A percentile compares a stretch with the other conserved stretches of the same genome.
Evolutionary conservation across 2,329 filamentous ascomycete genomes (phyloP).

Genomic region (Talaromyces sp.): DNA sequence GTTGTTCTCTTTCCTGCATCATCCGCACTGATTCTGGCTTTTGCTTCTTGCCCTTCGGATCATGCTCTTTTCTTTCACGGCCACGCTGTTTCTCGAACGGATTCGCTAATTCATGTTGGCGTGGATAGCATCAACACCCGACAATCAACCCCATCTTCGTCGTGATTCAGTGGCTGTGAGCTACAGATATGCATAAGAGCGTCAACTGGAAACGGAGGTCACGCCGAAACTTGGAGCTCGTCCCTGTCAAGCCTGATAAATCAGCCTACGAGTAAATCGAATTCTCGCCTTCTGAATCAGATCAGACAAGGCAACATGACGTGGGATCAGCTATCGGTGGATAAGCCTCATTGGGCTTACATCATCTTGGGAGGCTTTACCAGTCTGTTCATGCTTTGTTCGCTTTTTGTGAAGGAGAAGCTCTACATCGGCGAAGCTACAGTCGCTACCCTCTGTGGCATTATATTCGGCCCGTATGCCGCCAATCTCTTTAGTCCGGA

Average conservation of each 20-base stretch:
- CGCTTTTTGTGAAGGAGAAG: slow-evolving; percentile 95
- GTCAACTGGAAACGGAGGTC: slow-evolving; percentile 8
- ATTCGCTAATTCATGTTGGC: neutral
- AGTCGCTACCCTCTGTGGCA: slow-evolving; percentile 68
- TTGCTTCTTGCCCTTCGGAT: neutral
- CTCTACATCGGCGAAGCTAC: slow-evolving; percentile 98
- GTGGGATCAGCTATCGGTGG: slow-evolving; percentile 59
- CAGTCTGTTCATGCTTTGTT: slow-evolving; percentile 96
- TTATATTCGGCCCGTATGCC: slow-evolving; percentile 65
- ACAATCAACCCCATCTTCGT: neutral
- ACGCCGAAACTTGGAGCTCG: slow-evolving; percentile 8
- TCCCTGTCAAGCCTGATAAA: slow-evolving; percentile 4
- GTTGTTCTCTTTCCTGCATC: neutral
- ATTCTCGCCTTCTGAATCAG: neutral
- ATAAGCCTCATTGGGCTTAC: slow-evolving; percentile 95
- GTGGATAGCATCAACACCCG: neutral
- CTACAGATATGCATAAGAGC: slow-evolving; percentile 15
- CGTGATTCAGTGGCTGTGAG: slow-evolving; percentile 2
- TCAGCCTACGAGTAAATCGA: slow-evolving; percentile 2
- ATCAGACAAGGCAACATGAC: slow-evolving; percentile 35
- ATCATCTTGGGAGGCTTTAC: slow-evolving; percentile 98
- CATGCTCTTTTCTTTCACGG: neutral
- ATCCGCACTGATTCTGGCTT: neutral
- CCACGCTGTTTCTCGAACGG: neutral
- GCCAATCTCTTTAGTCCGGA: slow-evolving; percentile 58